Conservation (phyloP, 306 rosid genomes). For the Rubus idaeus region DNA sequence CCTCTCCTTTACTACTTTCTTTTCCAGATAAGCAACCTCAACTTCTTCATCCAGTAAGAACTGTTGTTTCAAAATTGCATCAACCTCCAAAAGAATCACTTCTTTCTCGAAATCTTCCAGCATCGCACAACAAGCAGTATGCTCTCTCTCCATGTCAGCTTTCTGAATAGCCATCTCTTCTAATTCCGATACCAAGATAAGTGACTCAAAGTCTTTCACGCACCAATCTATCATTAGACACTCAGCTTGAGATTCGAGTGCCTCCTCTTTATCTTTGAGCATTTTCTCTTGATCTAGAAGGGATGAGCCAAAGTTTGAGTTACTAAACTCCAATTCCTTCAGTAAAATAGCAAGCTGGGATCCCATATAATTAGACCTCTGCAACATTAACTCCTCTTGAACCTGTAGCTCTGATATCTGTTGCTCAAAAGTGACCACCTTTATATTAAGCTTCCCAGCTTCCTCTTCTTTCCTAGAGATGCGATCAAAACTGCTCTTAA, state of each 20-base stretch:
- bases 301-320: slow-evolving; percentile 41
- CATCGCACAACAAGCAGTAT: slow-evolving; percentile 26
- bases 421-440: slow-evolving; percentile 59
- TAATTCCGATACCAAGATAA: slow-evolving; percentile 53
- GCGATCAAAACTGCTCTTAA: slow-evolving; percentile 71
- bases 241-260: slow-evolving; percentile 58
- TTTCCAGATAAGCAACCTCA: slow-evolving; percentile 44
- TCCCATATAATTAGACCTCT: slow-evolving; percentile 79
- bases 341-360: slow-evolving; percentile 69
- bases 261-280: slow-evolving; percentile 48
- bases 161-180: slow-evolving; percentile 39
- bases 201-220: slow-evolving; percentile 66
- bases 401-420: slow-evolving; percentile 68
- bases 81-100: slow-evolving; percentile 50
- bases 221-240: slow-evolving; percentile 50
- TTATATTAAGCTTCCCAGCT: slow-evolving; percentile 58
- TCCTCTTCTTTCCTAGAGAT: slow-evolving; percentile 74
- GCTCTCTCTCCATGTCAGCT: slow-evolving; percentile 49
- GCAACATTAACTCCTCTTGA: slow-evolving; percentile 82
- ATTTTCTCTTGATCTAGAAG: slow-evolving; percentile 63
- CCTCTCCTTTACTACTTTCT: slow-evolving; percentile 39
- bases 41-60: slow-evolving; percentile 48
- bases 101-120: slow-evolving; percentile 60
- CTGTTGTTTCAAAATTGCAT: slow-evolving; percentile 41
- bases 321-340: slow-evolving; percentile 69